These are phyloP conservation scores for Ramalina peruviana DNA, from an alignment of 495 filamentous ascomycete genomes.

Conservation along the genomic window DNA sequence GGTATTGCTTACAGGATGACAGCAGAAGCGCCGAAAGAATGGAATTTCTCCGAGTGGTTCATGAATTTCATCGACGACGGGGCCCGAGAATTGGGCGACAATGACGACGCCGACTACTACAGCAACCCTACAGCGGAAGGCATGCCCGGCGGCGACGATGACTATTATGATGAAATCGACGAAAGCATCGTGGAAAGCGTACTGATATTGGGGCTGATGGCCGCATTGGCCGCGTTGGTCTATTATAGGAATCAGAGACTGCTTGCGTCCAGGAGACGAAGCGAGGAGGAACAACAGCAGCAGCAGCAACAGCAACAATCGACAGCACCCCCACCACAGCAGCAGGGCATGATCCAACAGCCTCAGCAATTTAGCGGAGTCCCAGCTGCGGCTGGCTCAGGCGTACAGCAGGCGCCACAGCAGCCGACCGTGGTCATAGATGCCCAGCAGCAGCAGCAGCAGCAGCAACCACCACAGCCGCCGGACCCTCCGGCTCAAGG, in stretches of 20 bases:
- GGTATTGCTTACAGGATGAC: neutral
- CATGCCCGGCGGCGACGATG: constrained; percentile 42
- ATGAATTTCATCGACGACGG: constrained; percentile 53
- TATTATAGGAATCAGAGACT: constrained; percentile 74
- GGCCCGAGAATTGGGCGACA: constrained; percentile 39
- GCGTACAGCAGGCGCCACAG: too few relatives aligned
- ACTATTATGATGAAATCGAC: constrained; percentile 57
- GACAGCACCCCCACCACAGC: too few relatives aligned
- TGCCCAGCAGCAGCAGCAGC: too few relatives aligned
- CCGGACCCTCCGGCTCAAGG: too few relatives aligned
- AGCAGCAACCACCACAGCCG: too few relatives aligned
- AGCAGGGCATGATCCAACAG: too few relatives aligned
- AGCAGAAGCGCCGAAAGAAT: constrained; percentile 49
- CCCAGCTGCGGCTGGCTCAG: too few relatives aligned
- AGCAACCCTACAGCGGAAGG: constrained; percentile 21
- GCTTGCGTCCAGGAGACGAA: constrained; percentile 31
- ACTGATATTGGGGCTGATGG: constrained; percentile 66
- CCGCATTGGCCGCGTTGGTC: constrained; percentile 59
- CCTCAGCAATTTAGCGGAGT: too few relatives aligned
- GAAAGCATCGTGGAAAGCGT: constrained; percentile 71
- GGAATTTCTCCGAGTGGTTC: constrained; percentile 73
- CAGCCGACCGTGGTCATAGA: too few relatives aligned
- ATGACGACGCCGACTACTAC: constrained; percentile 34
- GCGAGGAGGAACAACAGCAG: constrained; percentile 27
- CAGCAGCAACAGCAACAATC: constrained; percentile 7